Conservation (phyloP, 345 rosid genomes). For the Gynandropsis gynandra region DNA sequence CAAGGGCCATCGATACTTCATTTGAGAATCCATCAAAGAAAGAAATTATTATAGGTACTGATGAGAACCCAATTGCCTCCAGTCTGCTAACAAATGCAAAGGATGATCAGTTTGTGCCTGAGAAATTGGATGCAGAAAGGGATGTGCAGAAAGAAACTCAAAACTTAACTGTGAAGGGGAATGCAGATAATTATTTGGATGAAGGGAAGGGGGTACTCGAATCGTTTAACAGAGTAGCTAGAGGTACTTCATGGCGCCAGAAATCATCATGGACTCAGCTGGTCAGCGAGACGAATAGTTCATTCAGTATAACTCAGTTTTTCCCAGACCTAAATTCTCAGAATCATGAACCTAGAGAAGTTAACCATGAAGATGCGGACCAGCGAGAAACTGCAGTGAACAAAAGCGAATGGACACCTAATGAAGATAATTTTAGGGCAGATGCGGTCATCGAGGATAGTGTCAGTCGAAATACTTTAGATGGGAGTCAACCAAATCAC, state of each 20-base stretch:
- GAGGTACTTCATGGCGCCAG: conserved; percentile 73
- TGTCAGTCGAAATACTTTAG: conserved; percentile 13
- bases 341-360: conserved; percentile 20
- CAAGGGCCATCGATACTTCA: conserved; percentile 10
- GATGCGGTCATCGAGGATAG: conserved; percentile 11
- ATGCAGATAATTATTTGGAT: conserved; percentile 18
- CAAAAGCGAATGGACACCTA: conserved; percentile 7
- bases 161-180: conserved; percentile 14
- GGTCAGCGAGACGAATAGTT: conserved; percentile 35
- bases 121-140: conserved; percentile 5
- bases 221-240: conserved; percentile 35
- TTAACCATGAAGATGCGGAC: conserved; percentile 14
- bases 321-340: conserved; percentile 34
- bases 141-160: conserved; percentile 18
- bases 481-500: neutral
- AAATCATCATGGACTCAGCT: conserved; percentile 80
- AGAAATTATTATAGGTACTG: conserved; percentile 15
- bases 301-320: conserved; percentile 64
- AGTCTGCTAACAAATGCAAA: conserved; percentile 5
- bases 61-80: conserved; percentile 9
- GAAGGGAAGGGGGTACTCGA: conserved; percentile 15
- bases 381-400: conserved; percentile 20
- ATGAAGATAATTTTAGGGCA: conserved; percentile 5
- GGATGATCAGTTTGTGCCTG: conserved; percentile 22
- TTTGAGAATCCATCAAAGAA: neutral